Base-by-base conservation (phyloP, 1,284 basidiomycete species). In the Termitomyces sp. region DNA sequence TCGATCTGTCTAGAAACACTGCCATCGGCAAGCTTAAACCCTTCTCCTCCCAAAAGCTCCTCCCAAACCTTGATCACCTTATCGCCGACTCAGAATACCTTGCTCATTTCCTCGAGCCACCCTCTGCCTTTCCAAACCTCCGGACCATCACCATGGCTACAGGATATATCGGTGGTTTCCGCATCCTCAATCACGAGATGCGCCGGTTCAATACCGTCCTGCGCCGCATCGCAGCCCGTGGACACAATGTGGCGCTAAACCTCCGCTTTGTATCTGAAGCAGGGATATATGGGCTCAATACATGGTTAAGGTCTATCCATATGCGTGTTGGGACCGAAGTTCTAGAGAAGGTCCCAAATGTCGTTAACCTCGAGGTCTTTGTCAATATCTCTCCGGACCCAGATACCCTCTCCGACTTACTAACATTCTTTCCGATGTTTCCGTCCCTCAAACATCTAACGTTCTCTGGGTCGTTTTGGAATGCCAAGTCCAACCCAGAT, bases 71-170 rank as follows among this genome's bases (percentile, higher is more conserved):
- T 21, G 50, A 24, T 12, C 38, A 50, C n/a, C 56, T 61, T n/a
- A 50, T 52, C n/a, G 58, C 53, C 10, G 49, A 55, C 21, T 57
- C 56, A 7, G 55, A 59, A 47, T 57, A 60, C 28, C 43, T 58
- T 24, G 38, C 46, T 19, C 52, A 56, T 43, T 61, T 61, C 31
- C 52, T 61, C 30, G 38, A 53, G 15, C 50, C 51, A 4, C 51
- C 59, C 1, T 31, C 21, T 5, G 39, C 57, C 10, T 55, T 50
- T 26, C 54, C 56, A 40, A 17, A 38, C 19, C 47, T 58, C 2
- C 15, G 41, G 30, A 45, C 45, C 17, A 50, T 56, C 17, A 52
- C 49, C 5, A 28, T 58, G n/a, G 17, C 45, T 19, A 49, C 54
- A 26, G 54, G 47, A 5, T 42, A 39, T 34, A 15, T 26, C 10